Base-by-base conservation (phyloP, 495 filamentous ascomycete genomes). In the Entonaema liquescens region DNA sequence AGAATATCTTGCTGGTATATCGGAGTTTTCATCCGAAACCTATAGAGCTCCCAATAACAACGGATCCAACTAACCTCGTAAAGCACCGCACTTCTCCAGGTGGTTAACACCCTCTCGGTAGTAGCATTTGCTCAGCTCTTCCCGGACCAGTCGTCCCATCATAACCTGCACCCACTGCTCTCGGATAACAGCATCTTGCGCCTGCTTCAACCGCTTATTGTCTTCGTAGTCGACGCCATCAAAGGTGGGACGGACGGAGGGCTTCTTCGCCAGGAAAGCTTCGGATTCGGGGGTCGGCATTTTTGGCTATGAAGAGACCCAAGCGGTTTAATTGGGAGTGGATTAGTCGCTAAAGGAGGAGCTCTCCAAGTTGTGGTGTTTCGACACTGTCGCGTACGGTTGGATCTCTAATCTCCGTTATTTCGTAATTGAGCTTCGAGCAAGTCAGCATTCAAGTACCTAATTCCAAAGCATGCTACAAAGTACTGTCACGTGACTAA, bases 131-230 rank as follows among this genome's bases (percentile, higher is more conserved):
- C 92, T 89, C 82, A 99, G 79, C 83, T 99, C 96, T 81, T 98
- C 93, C 40, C 94, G 86, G 35, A 98, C 92, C 57, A 99, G 83
- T 65, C 95, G 85, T 19, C 93, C 92, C 95, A 98, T 98, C 95
- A 99, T 99, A 73, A 89, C 90, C 78, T 89, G 89, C 28, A 99
- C 93, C 96, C 96, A 99, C 83, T 99, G 95, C 82, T 99, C 95
- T 42, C 93, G 89, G 74, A 99, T 89, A 50, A 99, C 90, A 35
- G 95, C 90, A 74, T 99, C 95, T 74, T 97, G 95, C 65, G 96
- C 94, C 61, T 92, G 91, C 85, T 98, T 97, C 58, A 98, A 82
- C 70, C 90, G 89, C 76, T 86, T 86, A 72, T 90, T 96, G 86
- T 99, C 94, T 65, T 96, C 89, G 86, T 91, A 98, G 85, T 98